These are phyloP conservation scores for Sporothrix sp. DNA, from an alignment of 2,329 filamentous ascomycete genomes.

Conservation along the genomic window DNA sequence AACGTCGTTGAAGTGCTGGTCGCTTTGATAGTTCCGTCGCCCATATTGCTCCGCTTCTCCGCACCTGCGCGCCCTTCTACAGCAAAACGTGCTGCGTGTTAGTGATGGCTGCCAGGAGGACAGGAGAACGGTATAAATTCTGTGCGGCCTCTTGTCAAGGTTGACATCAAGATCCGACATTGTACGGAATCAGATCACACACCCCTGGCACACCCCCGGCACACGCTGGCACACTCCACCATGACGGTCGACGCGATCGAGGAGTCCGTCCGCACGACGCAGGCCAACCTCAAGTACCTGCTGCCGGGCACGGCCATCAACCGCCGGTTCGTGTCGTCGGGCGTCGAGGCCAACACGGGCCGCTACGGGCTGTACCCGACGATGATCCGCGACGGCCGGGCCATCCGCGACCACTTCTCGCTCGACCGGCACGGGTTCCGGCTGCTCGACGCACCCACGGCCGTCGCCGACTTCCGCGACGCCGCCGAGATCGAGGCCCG, in stretches of 20 bases:
- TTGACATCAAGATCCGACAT: no score
- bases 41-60: no score
- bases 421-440: not conserved
- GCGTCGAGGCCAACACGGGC: constrained; percentile 1
- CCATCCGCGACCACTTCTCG: constrained; percentile 1
- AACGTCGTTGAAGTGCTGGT: no score
- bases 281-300: constrained; percentile 4
- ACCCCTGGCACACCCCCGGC: no score
- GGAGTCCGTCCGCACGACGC: not conserved
- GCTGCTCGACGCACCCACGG: not conserved
- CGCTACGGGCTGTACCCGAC: not conserved
- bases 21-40: no score
- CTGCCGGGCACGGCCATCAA: not conserved
- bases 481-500: constrained; percentile 1
- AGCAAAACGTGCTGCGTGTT: no score
- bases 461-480: not conserved
- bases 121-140: no score
- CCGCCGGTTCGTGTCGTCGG: constrained; percentile 1
- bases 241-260: not conserved
- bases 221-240: not conserved
- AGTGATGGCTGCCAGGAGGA: no score
- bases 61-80: no score
- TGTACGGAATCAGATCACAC: no score
- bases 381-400: not conserved
- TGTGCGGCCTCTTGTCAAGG: no score